A percentile compares a stretch with the other conserved stretches of the same genome.
These are phyloP conservation scores for Cicer arietinum DNA, from an alignment of 306 rosid genomes.

Conservation along the genomic window DNA sequence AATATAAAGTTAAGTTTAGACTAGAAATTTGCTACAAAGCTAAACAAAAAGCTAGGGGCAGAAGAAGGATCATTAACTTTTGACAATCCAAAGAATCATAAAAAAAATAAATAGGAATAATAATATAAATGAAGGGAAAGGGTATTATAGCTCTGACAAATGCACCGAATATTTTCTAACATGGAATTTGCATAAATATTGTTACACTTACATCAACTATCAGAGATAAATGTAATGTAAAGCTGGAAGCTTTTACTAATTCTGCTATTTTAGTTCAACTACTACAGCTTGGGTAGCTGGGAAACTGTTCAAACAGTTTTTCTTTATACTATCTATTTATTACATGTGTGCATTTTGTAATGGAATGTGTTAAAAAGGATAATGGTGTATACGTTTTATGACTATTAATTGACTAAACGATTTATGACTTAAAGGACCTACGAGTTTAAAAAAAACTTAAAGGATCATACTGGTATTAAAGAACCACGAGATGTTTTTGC, in stretches of 20 bases:
- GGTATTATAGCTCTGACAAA: conserved; percentile 1
- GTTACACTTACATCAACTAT: not conserved
- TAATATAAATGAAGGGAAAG: not conserved
- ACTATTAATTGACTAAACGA: too few species aligned
- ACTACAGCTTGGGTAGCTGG: not conserved
- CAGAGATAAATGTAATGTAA: not conserved
- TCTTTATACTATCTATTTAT: not conserved
- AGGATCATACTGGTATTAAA: too few species aligned
- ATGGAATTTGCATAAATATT: not conserved
- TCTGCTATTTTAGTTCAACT: not conserved
- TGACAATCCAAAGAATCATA: not conserved
- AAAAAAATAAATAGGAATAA: not conserved
- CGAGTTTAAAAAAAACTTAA: too few species aligned
- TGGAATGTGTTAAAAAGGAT: too few species aligned
- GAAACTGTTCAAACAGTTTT: not conserved
- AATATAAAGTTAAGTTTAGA: conserved; percentile 19
- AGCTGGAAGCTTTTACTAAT: not conserved
- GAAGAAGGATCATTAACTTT: not conserved
- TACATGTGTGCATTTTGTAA: too few species aligned
- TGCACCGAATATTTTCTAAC: not conserved
- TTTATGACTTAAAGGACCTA: too few species aligned
- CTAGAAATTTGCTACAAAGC: not conserved
- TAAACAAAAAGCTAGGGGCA: not conserved
- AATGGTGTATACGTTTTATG: too few species aligned
- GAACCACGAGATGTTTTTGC: too few species aligned